Evolutionary conservation across 129 eudicot genomes (phyloP), one percentile per base, ranked within the genome.

Genomic region (Rutidosis leptorrhynchoides): DNA sequence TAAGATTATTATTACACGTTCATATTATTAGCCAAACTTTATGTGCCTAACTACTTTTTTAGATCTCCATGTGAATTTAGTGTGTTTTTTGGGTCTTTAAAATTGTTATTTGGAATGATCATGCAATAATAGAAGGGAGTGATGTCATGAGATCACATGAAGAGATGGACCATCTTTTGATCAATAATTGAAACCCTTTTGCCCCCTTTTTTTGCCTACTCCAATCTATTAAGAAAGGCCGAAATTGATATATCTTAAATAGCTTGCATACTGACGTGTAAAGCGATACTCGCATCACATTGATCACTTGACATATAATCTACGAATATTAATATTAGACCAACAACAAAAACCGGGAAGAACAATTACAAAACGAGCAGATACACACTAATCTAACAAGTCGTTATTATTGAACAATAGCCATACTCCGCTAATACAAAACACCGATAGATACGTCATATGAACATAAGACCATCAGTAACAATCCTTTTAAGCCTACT

Each of bases 381-480:
- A 58, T 43, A 27, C 49, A 15, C 53, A 55, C n/a, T 8, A 54
- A 23, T 26, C 54, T 24, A 28, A 42, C 5, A 19, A 14, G 66
- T 42, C 65, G 45, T 33, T 16, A 43, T 72, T 64, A 40, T 40
- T 32, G n/a, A n/a, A n/a, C n/a, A n/a, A n/a, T n/a, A n/a, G n/a
- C 65, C 74, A 69, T 10, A 45, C 67, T n/a, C n/a, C n/a, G n/a
- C n/a, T 59, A 29, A 71, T n/a, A 20, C 6, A 33, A 72, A 53
- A 52, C n/a, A 72, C n/a, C 30, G 17, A 52, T 51, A 8, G 60
- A 72, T 70, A 73, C 17, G 56, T 55, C 64, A 56, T 73, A 73
- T 73, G 21, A 75, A 68, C 79, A 68, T 15, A 10, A 48, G 21
- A 32, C 20, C 75, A 60, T 58, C 54, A 26, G 26, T 70, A 22